Conservation (phyloP, 2,329 filamentous ascomycete genomes). For the Paraphaeosphaeria sporulosa region DNA sequence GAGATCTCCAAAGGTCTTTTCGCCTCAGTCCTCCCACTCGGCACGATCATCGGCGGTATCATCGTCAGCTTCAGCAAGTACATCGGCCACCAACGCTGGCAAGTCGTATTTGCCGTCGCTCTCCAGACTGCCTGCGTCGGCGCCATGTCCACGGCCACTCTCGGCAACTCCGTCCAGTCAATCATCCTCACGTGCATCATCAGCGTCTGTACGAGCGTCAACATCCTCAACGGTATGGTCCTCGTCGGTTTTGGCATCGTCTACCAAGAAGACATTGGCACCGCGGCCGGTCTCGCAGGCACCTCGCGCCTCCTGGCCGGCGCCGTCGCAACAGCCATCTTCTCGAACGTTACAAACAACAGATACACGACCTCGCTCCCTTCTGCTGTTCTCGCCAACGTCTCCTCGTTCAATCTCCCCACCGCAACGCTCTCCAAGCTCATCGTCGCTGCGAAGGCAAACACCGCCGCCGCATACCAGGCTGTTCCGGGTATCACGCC, state of each 20-base stretch:
- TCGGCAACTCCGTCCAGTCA: constrained; percentile 10
- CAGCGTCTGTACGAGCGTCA: constrained; percentile 36
- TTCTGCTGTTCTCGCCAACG: constrained; percentile 22
- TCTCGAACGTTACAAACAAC: constrained; percentile 39
- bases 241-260: constrained; percentile 41
- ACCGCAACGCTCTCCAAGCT: constrained; percentile 24
- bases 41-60: constrained; percentile 38
- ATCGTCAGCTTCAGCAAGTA: constrained; percentile 37
- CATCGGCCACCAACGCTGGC: constrained; percentile 40
- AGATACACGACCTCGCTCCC: constrained; percentile 31
- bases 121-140: constrained; percentile 30
- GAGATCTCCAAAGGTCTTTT: constrained; percentile 40
- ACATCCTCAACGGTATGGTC: constrained; percentile 40
- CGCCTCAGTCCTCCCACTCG: constrained; percentile 34
- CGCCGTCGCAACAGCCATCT: constrained; percentile 39
- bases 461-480: constrained; percentile 36
- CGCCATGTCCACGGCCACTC: constrained; percentile 8
- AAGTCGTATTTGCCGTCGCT: constrained; percentile 34
- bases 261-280: constrained; percentile 42
- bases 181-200: constrained; percentile 40
- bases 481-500: constrained; percentile 40
- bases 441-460: constrained; percentile 30
- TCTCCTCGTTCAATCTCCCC: constrained; percentile 29
- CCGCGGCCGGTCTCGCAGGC: constrained; percentile 38
- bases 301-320: constrained; percentile 39